Base-by-base conservation (phyloP, 768 basidiomycete species). In the Suillus ampliporus region DNA sequence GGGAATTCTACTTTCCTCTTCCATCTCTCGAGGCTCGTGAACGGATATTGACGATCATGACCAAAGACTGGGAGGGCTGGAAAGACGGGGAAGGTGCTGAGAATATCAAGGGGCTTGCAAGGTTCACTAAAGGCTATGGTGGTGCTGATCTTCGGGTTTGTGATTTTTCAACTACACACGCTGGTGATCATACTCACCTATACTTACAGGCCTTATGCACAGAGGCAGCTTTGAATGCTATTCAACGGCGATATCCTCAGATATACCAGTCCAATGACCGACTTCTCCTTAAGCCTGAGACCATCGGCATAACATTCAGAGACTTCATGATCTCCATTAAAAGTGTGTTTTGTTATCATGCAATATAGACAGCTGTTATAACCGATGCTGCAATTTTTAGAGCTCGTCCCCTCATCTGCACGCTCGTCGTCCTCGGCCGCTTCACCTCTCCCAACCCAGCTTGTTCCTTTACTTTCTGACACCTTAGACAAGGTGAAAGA, bases 241-340 rank as follows among this genome's bases (percentile, higher is more conserved):
- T 99, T 26, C 97, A 99, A 72, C 81, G 97, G 62, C 84, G 91
- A 60, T 99, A 99, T 74, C 97, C 97, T 0, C 97, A 99, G 74
- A 95, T 99, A 51, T 99, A 99, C 82, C 91, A 93, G 77, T 91
- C 93, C 5, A 86, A 83, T 37, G 95, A 99, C 64, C 83, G 97
- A 11, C 78, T 98, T 2, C 71, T 95, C 54, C 81, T 99, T 60
- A 86, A 93, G 65, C 92, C 96, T 8, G 91, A 93, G 69, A 88
- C 89, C 2, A 97, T 99, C 65, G 82, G 83, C 37, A 87, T 98
- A 19, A 86, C 89, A 38, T 81, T 97, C 56, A 83, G 93, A 44
- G 97, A 99, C 74, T 99, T 99, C 72, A 94, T 98, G 94, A 91
- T 97, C 69, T 94, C 97, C 2, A 87, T 97, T 61, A 95, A 97